Evolutionary conservation across 2,329 filamentous ascomycete genomes (phyloP).

Genomic region (Davidsoniella eucalypti): DNA sequence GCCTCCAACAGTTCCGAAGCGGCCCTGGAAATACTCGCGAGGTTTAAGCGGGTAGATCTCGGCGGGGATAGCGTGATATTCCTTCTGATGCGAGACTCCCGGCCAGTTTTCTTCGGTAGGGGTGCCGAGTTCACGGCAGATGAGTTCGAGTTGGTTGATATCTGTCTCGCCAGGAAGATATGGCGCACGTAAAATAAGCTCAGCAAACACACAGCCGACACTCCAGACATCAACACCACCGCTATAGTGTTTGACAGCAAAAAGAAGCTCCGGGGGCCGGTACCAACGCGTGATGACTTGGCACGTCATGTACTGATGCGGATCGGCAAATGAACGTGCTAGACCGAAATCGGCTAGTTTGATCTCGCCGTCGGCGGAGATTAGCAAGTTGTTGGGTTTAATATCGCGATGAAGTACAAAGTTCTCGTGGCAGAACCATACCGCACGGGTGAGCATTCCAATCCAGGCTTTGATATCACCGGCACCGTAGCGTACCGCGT

Average conservation of each 20-base stretch:
- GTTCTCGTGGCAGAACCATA: conserved; percentile 95
- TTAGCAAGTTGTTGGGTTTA: conserved; percentile 95
- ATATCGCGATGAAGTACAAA: conserved; percentile 93
- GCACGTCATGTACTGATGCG: conserved; percentile 73
- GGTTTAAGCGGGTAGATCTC: conserved; percentile 43
- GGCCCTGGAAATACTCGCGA: conserved; percentile 54
- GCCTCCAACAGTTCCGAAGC: conserved; percentile 65
- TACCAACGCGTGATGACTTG: conserved; percentile 98
- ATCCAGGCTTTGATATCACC: conserved; percentile 98
- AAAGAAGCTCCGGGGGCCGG: conserved; percentile 82
- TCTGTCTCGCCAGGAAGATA: conserved; percentile 76
- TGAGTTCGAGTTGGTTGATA: conserved; percentile 69
- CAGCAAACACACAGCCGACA: conserved; percentile 81
- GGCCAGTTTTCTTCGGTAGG: conserved; percentile 94
- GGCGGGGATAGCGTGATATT: conserved; percentile 54
- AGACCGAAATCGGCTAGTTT: conserved; percentile 98
- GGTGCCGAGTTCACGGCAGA: conserved; percentile 72
- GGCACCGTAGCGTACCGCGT: conserved; percentile 61
- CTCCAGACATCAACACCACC: conserved; percentile 91
- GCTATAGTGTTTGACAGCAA: conserved; percentile 75
- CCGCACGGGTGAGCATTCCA: conserved; percentile 82
- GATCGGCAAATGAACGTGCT: conserved; percentile 76
- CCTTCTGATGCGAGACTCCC: conserved; percentile 63
- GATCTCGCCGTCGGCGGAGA: conserved; percentile 80
- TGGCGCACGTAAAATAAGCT: conserved; percentile 67